These are phyloP conservation scores for Filobasidium wieringae DNA, from an alignment of 768 basidiomycete species.

Conservation along the genomic window DNA sequence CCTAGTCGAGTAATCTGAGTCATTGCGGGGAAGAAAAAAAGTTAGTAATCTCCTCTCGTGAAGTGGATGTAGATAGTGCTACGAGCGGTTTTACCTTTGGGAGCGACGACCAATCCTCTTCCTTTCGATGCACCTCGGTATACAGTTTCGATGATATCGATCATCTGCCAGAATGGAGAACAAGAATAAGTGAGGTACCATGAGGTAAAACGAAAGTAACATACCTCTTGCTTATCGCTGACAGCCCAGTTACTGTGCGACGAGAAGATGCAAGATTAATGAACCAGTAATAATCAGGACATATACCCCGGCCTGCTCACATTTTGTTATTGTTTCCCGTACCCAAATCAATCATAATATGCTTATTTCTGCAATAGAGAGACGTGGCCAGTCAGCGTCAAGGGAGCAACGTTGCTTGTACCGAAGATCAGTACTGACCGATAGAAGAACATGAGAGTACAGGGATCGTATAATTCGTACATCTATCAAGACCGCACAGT, in stretches of 20 bases:
- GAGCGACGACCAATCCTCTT: conserved; percentile 91
- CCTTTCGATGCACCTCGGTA: conserved; percentile 97
- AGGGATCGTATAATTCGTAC: conserved; percentile 97
- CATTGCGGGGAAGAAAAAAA: not conserved
- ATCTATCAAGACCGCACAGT: conserved; percentile 49
- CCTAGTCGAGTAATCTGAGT: conserved; percentile 65
- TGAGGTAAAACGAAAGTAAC: conserved; percentile 16
- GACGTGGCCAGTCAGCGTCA: not conserved
- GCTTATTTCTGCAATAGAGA: conserved; percentile 63
- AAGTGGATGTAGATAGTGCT: not conserved
- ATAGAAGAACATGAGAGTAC: conserved; percentile 96
- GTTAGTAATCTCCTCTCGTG: not conserved
- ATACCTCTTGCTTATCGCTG: conserved; percentile 93
- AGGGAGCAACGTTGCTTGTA: not conserved
- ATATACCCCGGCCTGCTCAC: conserved; percentile 45
- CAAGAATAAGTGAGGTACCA: not conserved
- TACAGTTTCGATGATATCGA: conserved; percentile 96
- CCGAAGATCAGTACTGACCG: conserved; percentile 50
- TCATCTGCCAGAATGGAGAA: conserved; percentile 48
- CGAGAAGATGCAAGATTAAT: not conserved
- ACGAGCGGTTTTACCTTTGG: conserved; percentile 57
- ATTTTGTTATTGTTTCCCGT: conserved; percentile 99
- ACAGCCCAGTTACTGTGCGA: conserved; percentile 85
- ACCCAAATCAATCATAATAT: conserved; percentile 99
- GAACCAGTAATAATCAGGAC: not conserved